Percentiles rank a stretch among this genome's conserved stretches.
Evolutionary conservation across 352 stramenopile genomes (phyloP).

Genomic region (Elongisporangium anandrum): DNA sequence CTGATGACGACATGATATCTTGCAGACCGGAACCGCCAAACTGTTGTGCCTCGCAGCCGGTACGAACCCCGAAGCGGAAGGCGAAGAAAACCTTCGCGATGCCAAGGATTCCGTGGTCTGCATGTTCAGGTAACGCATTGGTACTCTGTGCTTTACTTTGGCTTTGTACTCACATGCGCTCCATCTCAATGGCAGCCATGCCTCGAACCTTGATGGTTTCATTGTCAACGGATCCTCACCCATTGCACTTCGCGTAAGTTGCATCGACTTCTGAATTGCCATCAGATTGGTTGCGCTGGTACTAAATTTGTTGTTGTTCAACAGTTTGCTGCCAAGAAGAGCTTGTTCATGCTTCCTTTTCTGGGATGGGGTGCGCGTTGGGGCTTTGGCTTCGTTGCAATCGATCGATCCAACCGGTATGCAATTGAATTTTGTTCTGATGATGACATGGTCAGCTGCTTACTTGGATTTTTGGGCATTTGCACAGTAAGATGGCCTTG

Average conservation of each 20-base stretch:
- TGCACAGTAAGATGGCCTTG: constrained; percentile 40
- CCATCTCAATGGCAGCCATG: constrained; percentile 30
- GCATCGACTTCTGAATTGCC: background rate
- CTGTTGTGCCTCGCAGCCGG: constrained; percentile 54
- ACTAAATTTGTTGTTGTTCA: constrained; percentile 1
- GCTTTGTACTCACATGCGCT: background rate
- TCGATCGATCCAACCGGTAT: constrained; percentile 71
- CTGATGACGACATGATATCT: constrained; percentile 1
- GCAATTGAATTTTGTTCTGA: background rate
- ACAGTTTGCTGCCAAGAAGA: constrained; percentile 83
- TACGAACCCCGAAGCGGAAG: constrained; percentile 44
- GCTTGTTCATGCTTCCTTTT: constrained; percentile 74
- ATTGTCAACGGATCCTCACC: constrained; percentile 76
- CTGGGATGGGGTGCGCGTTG: constrained; percentile 71
- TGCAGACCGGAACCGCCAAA: constrained; percentile 30
- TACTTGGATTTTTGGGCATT: background rate
- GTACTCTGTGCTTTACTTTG: background rate
- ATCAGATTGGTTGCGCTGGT: background rate
- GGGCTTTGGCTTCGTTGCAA: constrained; percentile 76
- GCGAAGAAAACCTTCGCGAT: constrained; percentile 38
- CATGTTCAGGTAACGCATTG: constrained; percentile 66
- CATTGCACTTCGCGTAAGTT: constrained; percentile 57
- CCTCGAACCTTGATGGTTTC: constrained; percentile 80
- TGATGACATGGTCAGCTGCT: background rate
- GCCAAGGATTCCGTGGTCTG: constrained; percentile 69